These are phyloP conservation scores for Podaxis mareebaensis DNA, from an alignment of 768 basidiomycete genomes.

Conservation along the genomic window DNA sequence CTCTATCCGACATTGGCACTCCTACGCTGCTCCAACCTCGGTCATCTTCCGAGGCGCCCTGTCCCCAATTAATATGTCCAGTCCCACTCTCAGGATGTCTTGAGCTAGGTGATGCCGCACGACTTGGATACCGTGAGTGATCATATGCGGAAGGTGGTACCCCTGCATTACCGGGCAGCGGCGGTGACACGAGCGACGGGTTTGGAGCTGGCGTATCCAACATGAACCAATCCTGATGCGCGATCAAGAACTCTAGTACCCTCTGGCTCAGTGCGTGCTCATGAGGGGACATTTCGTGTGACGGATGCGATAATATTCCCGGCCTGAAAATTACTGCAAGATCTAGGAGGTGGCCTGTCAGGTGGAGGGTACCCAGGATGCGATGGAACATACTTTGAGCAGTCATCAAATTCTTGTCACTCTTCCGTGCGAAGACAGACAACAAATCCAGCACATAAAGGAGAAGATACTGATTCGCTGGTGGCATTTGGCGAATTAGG, in stretches of 20 bases:
- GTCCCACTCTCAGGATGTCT: neutral
- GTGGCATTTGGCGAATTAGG: slow-evolving; percentile 83
- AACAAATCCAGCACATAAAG: slow-evolving; percentile 96
- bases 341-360: slow-evolving; percentile 48
- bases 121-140: slow-evolving; percentile 16
- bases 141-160: neutral
- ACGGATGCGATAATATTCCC: slow-evolving; percentile 86
- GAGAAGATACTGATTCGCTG: slow-evolving; percentile 91
- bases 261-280: slow-evolving; percentile 88
- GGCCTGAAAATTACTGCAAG: slow-evolving; percentile 97
- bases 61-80: neutral
- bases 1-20: slow-evolving; percentile 20
- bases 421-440: slow-evolving; percentile 90
- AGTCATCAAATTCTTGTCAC: slow-evolving; percentile 94
- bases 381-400: slow-evolving; percentile 70
- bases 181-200: slow-evolving; percentile 6
- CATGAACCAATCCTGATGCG: slow-evolving; percentile 96
- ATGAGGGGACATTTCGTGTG: slow-evolving; percentile 80
- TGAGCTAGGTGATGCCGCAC: slow-evolving; percentile 16
- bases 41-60: slow-evolving; percentile 2
- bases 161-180: neutral
- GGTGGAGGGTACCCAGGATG: neutral
- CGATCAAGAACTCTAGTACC: slow-evolving; percentile 94
- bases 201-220: slow-evolving; percentile 76
- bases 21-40: neutral